These are phyloP conservation scores for Nicotiana noctiflora DNA, from an alignment of 257 asterid genomes.

Conservation along the genomic window DNA sequence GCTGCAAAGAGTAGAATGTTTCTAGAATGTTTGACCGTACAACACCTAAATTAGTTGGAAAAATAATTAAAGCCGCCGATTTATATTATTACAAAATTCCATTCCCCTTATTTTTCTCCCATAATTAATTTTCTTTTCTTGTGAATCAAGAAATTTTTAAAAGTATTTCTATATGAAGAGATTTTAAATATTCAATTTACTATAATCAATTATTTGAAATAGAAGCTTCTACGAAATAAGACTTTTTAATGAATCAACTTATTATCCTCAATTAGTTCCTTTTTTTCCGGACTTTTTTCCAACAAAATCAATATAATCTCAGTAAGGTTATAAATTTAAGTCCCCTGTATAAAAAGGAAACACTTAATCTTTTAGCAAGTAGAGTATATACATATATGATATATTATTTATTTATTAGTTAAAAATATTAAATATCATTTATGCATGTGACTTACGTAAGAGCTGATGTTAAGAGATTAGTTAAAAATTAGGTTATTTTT, in stretches of 20 bases:
- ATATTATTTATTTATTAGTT: not conserved
- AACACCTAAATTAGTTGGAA: not conserved
- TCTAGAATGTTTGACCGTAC: not conserved
- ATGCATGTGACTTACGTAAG: conserved; percentile 7
- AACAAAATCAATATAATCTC: not conserved
- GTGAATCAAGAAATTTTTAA: not conserved
- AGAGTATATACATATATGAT: not conserved
- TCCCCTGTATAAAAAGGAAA: not conserved
- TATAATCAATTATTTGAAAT: not conserved
- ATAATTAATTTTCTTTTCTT: not conserved
- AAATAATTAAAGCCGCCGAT: not conserved
- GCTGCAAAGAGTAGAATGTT: not conserved
- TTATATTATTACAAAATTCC: not conserved
- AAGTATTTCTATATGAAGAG: too few species aligned
- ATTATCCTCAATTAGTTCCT: not conserved
- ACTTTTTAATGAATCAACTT: not conserved
- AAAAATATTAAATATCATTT: not conserved
- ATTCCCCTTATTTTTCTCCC: not conserved
- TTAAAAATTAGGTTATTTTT: not conserved
- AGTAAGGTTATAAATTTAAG: not conserved
- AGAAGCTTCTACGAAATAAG: not conserved
- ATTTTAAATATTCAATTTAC: not conserved
- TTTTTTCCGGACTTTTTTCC: not conserved
- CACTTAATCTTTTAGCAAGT: not conserved
- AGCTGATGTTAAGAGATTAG: conserved; percentile 1